phyloP scores from a whole-genome alignment of 2,329 filamentous ascomycete genomes.

The Thyridium curvatum region DNA sequence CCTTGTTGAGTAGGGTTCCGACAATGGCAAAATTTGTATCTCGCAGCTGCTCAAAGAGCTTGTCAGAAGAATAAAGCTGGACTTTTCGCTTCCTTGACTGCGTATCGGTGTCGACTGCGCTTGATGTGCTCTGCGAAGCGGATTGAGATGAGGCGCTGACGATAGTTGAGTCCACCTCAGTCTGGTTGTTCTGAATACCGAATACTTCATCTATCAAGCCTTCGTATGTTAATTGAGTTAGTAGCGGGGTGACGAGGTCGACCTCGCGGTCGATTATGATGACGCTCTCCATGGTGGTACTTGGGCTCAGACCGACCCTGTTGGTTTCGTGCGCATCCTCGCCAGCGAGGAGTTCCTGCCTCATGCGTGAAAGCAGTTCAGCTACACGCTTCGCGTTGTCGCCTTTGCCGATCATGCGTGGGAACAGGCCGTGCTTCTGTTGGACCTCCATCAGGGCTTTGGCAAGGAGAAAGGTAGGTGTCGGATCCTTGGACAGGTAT shows the following conservation, averaged over 20 bases:
- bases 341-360: conserved; percentile 77
- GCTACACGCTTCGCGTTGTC: conserved; percentile 87
- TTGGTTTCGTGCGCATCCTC: conserved; percentile 61
- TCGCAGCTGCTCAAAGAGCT: conserved; percentile 78
- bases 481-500: conserved; percentile 85
- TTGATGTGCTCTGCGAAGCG: conserved; percentile 41
- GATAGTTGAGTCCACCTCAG: conserved; percentile 86
- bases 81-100: conserved; percentile 78
- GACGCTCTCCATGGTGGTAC: conserved; percentile 79
- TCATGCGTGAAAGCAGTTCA: conserved; percentile 83
- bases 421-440: conserved; percentile 86
- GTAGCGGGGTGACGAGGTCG: conserved; percentile 83
- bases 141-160: conserved; percentile 65
- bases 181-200: conserved; percentile 85
- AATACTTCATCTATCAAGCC: conserved; percentile 92
- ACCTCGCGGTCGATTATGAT: conserved; percentile 95
- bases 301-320: conserved; percentile 70
- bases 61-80: conserved; percentile 81
- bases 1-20: conserved; percentile 80
- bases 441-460: conserved; percentile 93
- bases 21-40: conserved; percentile 96
- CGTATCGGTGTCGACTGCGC: conserved; percentile 45
- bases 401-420: conserved; percentile 89
- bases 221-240: conserved; percentile 96
- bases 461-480: conserved; percentile 80